Conservation (phyloP, 257 asterid species). For the Linderniella brevidens region DNA sequence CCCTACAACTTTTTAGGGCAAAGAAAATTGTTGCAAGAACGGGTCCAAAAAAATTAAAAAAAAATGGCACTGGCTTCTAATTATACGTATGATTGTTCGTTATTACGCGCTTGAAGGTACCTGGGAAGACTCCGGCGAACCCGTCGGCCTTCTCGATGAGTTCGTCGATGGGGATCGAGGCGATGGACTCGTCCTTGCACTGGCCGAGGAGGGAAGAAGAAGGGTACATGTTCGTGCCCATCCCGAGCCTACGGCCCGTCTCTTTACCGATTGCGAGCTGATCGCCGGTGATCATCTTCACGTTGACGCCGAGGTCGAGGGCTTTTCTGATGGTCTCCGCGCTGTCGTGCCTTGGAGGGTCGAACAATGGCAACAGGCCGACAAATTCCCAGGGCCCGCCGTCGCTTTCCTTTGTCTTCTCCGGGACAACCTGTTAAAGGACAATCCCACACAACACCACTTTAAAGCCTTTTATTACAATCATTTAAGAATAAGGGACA, state of each 20-base stretch:
- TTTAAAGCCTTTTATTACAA: not conserved
- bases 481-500: too few relatives aligned
- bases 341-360: conserved; percentile 94
- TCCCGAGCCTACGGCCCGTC: conserved; percentile 82
- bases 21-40: too few relatives aligned
- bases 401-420: conserved; percentile 41
- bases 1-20: too few relatives aligned
- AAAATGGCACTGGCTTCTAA: too few relatives aligned
- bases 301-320: conserved; percentile 80
- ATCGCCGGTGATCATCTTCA: conserved; percentile 91
- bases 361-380: conserved; percentile 74
- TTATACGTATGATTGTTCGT: too few relatives aligned
- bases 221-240: conserved; percentile 96
- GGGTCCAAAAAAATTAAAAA: too few relatives aligned
- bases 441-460: too few relatives aligned
- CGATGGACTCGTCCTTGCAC: conserved; percentile 48
- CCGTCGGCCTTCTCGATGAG: conserved; percentile 92
- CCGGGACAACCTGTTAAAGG: conserved; percentile 33
- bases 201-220: conserved; percentile 83
- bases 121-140: conserved; percentile 96
- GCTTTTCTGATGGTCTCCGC: conserved; percentile 76
- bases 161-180: conserved; percentile 64
- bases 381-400: conserved; percentile 78
- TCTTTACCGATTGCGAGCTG: conserved; percentile 87
- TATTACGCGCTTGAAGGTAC: conserved; percentile 11